phyloP scores from a whole-genome alignment of 1,284 basidiomycete genomes.

The Ustilago lituana region DNA sequence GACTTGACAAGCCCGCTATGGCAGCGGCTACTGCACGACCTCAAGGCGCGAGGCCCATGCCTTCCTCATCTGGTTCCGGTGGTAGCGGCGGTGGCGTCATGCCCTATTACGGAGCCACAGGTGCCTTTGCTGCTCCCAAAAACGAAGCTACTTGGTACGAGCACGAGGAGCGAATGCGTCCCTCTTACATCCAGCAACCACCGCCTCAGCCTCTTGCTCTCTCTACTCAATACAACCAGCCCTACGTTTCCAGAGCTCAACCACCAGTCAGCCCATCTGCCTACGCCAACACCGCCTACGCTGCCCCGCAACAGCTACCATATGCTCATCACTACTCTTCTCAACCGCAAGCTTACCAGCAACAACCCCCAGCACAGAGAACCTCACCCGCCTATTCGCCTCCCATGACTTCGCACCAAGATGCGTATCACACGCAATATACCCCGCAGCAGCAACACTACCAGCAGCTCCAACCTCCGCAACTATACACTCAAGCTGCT shows the following conservation, averaged over 20 bases:
- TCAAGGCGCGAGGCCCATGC: constrained; percentile 44
- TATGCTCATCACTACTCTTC: constrained; percentile 14
- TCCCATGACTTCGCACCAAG: constrained; percentile 2
- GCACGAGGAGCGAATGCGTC: constrained; percentile 57
- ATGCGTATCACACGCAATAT: constrained; percentile 19
- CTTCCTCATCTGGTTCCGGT: constrained; percentile 33
- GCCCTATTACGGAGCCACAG: constrained; percentile 17
- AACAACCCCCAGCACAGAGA: constrained; percentile 16
- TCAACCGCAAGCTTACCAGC: constrained; percentile 18
- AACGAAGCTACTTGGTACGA: constrained; percentile 62
- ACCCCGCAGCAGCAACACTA: constrained; percentile 23
- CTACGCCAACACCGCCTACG: constrained; percentile 14
- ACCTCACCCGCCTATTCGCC: constrained; percentile 9
- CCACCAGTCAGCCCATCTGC: constrained; percentile 32
- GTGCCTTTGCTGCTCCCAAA: constrained; percentile 11
- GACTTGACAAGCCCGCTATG: constrained; percentile 17
- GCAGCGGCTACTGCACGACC: constrained; percentile 31
- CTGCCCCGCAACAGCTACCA: constrained; percentile 3
- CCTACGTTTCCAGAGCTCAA: constrained; percentile 12
- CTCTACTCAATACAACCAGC: constrained; percentile 28
- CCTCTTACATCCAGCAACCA: constrained; percentile 58
- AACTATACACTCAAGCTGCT: constrained; percentile 15
- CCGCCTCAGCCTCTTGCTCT: constrained; percentile 23
- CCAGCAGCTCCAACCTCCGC: constrained; percentile 18
- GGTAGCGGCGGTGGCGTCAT: constrained; percentile 18